Percentiles rank a stretch among this genome's conserved stretches.
phyloP scores from a whole-genome alignment of 495 filamentous ascomycete genomes.

The Xanthoparmelia taractica region DNA sequence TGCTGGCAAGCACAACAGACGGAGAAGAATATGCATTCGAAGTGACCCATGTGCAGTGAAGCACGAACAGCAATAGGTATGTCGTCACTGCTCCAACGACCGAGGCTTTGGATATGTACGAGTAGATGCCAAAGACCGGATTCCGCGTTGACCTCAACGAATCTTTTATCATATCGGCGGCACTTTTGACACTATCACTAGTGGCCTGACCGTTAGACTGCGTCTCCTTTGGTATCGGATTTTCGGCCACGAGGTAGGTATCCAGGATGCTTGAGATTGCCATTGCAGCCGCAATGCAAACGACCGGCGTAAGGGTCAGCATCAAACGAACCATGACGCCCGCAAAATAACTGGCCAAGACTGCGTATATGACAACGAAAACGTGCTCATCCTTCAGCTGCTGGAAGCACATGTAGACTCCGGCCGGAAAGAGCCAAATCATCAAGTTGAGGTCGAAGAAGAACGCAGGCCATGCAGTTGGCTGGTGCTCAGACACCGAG shows the following conservation, averaged over 20 bases:
- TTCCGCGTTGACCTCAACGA: constrained; percentile 60
- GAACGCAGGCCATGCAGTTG: constrained; percentile 99
- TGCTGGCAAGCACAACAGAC: constrained; percentile 90
- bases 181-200: constrained; percentile 32
- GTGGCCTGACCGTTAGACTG: constrained; percentile 41
- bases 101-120: constrained; percentile 64
- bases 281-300: constrained; percentile 90
- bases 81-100: constrained; percentile 61
- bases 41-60: constrained; percentile 99
- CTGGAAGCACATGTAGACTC: constrained; percentile 97
- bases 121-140: constrained; percentile 78
- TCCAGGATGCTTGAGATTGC: constrained; percentile 85
- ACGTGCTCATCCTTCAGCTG: constrained; percentile 93
- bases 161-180: constrained; percentile 25
- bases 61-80: constrained; percentile 88
- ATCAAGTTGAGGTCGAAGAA: constrained; percentile 98
- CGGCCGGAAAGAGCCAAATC: constrained; percentile 98
- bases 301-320: constrained; percentile 93
- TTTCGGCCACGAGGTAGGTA: constrained; percentile 61
- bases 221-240: constrained; percentile 37
- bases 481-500: constrained; percentile 98
- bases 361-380: constrained; percentile 93
- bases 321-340: constrained; percentile 99
- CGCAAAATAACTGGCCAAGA: constrained; percentile 94
- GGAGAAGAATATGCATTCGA: constrained; percentile 98